phyloP scores from a whole-genome alignment of 108 stramenopile genomes.

The Nannochloropsis gaditana region DNA sequence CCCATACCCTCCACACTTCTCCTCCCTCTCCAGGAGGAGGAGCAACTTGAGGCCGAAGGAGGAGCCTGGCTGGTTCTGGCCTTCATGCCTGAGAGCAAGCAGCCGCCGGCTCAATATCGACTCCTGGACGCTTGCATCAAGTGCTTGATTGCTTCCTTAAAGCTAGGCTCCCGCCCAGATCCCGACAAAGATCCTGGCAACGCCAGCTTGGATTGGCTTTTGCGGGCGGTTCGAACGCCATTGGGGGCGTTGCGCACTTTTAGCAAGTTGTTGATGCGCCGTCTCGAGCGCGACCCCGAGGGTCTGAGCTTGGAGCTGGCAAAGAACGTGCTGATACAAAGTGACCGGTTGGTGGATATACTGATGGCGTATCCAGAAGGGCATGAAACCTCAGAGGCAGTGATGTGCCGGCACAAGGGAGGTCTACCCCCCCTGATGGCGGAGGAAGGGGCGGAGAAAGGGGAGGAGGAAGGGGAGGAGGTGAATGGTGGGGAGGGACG shows the following conservation, averaged over 20 bases:
- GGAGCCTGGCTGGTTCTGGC: neutral
- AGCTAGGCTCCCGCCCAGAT: neutral
- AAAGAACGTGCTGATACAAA: neutral
- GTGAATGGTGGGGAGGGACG: neutral
- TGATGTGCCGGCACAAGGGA: neutral
- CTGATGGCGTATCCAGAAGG: neutral
- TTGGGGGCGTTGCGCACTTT: neutral
- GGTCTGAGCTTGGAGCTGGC: constrained; percentile 4
- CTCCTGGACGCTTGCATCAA: neutral
- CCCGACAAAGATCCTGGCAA: neutral
- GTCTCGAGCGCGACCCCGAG: neutral
- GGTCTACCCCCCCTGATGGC: neutral
- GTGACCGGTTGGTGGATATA: neutral
- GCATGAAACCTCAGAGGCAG: neutral
- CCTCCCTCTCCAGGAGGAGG: neutral
- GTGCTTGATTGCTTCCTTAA: neutral
- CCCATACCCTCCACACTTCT: neutral
- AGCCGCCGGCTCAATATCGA: neutral
- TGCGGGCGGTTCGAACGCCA: neutral
- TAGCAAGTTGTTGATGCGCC: neutral
- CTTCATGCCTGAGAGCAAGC: neutral
- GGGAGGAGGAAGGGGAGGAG: constrained; percentile 11
- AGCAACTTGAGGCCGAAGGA: neutral
- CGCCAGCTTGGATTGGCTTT: neutral
- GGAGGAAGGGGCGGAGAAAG: neutral